A percentile compares a stretch with the other conserved stretches of the same genome.
These are phyloP conservation scores for Russula dissimulans DNA, from an alignment of 768 basidiomycete species.

Conservation along the genomic window DNA sequence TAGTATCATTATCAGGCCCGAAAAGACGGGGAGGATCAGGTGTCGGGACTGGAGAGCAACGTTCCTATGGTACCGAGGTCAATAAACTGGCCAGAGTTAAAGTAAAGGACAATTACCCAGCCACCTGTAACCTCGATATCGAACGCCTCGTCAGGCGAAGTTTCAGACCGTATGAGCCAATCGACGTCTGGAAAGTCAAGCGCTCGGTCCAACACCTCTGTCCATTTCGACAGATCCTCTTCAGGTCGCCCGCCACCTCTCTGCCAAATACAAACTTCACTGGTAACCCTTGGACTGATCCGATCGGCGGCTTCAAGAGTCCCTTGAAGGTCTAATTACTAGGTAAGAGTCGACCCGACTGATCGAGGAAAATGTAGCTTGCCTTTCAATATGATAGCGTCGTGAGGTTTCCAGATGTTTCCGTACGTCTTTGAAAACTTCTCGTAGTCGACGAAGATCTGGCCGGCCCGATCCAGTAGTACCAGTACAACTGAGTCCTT, in stretches of 20 bases:
- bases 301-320: conserved; percentile 8
- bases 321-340: conserved; percentile 11
- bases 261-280: conserved; percentile 16
- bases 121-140: conserved; percentile 16
- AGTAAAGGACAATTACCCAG: conserved; percentile 2
- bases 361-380: not conserved
- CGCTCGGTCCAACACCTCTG: conserved; percentile 5
- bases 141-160: conserved; percentile 11
- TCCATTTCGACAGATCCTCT: conserved; percentile 9
- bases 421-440: conserved; percentile 14
- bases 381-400: conserved; percentile 13
- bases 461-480: conserved; percentile 10
- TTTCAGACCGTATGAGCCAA: conserved; percentile 16
- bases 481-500: conserved; percentile 10
- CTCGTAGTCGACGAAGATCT: conserved; percentile 15
- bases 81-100: not conserved
- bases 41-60: conserved; percentile 2
- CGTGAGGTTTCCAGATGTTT: conserved; percentile 13
- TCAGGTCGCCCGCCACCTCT: conserved; percentile 3
- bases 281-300: not conserved
- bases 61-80: not conserved
- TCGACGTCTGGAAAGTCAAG: conserved; percentile 7
- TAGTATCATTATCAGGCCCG: not conserved
- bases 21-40: not conserved
- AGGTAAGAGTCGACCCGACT: not conserved